Percentiles rank a stretch among this genome's conserved stretches.
phyloP scores from a whole-genome alignment of 2,329 filamentous ascomycete species.

The Botrytis sinoallii region DNA sequence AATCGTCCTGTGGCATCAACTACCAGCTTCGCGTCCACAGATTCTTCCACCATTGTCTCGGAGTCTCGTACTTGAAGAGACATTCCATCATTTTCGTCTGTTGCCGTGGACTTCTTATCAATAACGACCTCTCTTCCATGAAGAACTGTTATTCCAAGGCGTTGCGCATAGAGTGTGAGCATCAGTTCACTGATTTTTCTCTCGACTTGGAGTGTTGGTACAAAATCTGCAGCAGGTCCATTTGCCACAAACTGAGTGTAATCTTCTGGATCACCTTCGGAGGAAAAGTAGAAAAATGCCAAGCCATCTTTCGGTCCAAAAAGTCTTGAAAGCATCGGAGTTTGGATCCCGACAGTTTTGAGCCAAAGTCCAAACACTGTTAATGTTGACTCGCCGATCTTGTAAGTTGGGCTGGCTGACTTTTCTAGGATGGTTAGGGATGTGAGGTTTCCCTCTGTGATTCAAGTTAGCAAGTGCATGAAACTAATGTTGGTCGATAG shows the following conservation, averaged over 20 bases:
- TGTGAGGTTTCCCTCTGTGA: background rate
- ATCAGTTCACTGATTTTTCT: slow-evolving; percentile 34
- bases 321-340: slow-evolving; percentile 24
- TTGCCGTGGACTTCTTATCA: background rate
- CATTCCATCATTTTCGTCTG: background rate
- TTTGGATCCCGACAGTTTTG: slow-evolving; percentile 26
- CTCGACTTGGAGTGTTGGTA: slow-evolving; percentile 31
- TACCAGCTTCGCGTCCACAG: slow-evolving; percentile 23
- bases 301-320: slow-evolving; percentile 35
- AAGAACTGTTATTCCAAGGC: slow-evolving; percentile 31
- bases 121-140: slow-evolving; percentile 27
- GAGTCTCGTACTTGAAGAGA: slow-evolving; percentile 14
- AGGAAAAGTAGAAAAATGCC: slow-evolving; percentile 31
- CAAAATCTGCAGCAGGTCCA: slow-evolving; percentile 27
- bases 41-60: slow-evolving; percentile 16
- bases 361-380: slow-evolving; percentile 29
- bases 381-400: slow-evolving; percentile 34
- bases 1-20: slow-evolving; percentile 33
- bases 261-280: slow-evolving; percentile 22
- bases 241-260: slow-evolving; percentile 25
- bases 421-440: slow-evolving; percentile 29
- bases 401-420: slow-evolving; percentile 28
- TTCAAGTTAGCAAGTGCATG: background rate
- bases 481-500: background rate
- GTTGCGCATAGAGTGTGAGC: slow-evolving; percentile 33